Evolutionary conservation across 2,329 filamentous ascomycete genomes (phyloP), one percentile per base, ranked within the genome.

Genomic region (Pseudogymnoascus pannorum): DNA sequence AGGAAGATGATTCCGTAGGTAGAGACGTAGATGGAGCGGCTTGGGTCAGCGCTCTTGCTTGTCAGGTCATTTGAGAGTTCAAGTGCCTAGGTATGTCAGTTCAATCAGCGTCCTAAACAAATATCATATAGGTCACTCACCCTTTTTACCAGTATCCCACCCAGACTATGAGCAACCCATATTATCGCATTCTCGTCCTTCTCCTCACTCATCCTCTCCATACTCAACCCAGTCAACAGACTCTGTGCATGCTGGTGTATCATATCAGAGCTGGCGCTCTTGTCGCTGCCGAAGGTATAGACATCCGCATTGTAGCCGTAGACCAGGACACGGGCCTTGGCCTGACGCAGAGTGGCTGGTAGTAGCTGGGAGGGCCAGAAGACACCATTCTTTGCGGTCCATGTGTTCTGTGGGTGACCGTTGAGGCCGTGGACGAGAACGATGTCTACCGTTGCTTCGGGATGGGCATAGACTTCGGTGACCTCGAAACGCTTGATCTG

Each of bases 1-100:
- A 92, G 78, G 71, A 92, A 92, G 33, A 92, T 78, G 62, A 92
- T 83, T 22, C 85, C 89, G 68, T 87, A 92, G 0, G 89, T 92
- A 1, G 87, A 91, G 8, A 91, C 81, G 66, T 82, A 91, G 59
- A 91, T 83, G 9, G 86, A 87, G 18, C 87, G 81, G 35, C 85
- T 79, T 61, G 87, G 81, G 63, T 89, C 83, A 36, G 85, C 81
- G 66, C 84, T 79, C 61, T 81, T 79, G 40, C 79, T 79, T 6
- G 77, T 78, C 11, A 88, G 71, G 67, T 85, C 86, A 66, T 83
- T 81, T 51, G 86, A 87, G 70, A 88, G 85, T 58, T 88, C 79
- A 57, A 92, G 75, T 1, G 87, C 85, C 64, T 66, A 22, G 14
- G 33, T 24, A 6, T 16, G 38, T 59, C 18, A 24, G 58, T 7